Evolutionary conservation across 257 asterid genomes (phyloP), one percentile per base, ranked within the genome.

Genomic region (Striga asiatica): DNA sequence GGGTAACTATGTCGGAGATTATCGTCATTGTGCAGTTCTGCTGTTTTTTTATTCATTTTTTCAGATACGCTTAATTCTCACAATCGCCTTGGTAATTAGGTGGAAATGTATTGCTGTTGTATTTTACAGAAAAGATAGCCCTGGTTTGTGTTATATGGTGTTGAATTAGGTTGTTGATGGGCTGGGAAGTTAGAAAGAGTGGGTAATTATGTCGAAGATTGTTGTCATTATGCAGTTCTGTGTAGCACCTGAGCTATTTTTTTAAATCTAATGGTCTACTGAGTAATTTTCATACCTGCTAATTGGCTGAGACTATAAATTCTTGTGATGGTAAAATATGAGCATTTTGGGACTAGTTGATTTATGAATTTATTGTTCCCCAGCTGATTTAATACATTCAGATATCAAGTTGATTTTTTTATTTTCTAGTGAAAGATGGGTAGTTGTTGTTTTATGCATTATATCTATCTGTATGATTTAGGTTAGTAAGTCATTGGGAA

Each of bases 101-200:
- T 54, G 45, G 31, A 29, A 8, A 12, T 11, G 20, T n/a, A n/a
- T 48, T 19, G 2, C 6, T 35, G 16, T 17, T 20, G 2, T 32
- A 23, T 17, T 7, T 10, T 21, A 28, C 11, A 51, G 12, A 37
- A n/a, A 13, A 55, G 14, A 34, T 25, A 43, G 34, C n/a, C n/a
- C n/a, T n/a, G n/a, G n/a, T n/a, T n/a, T 27, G 42, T 42, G 41
- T 18, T 25, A 25, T 5, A 53, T 28, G 35, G 35, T 62, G 53
- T 17, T 62, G 34, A 29, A 51, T 39, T 62, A 5, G 28, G 58
- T n/a, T 50, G 31, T 37, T 62, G 52, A 38, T 13, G 39, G n/a
- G 46, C 35, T 62, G 7, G 28, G 5, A 13, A 6, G 17, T 21
- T 14, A 0, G 17, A 2, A 8, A 8, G 0, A 7, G 45, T 16